A percentile compares a stretch with the other conserved stretches of the same genome.
phyloP scores from a whole-genome alignment of 2,329 filamentous ascomycete species.

The Penicillium sclerotigenum region DNA sequence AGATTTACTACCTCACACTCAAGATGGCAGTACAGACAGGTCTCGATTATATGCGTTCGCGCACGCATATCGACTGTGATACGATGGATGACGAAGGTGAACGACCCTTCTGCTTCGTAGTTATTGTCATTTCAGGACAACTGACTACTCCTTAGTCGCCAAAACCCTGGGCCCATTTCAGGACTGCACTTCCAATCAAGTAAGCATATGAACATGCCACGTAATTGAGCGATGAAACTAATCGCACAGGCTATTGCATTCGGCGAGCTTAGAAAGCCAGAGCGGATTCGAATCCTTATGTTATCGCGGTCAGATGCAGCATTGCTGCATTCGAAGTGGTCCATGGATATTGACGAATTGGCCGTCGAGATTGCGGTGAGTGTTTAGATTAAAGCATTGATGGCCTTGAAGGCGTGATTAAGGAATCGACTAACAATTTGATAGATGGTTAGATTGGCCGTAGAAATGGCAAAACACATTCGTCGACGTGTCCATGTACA shows the following conservation, averaged over 20 bases:
- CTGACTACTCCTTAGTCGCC: constrained; percentile 38
- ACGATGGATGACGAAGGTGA: constrained; percentile 50
- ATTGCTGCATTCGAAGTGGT: constrained; percentile 41
- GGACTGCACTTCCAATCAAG: constrained; percentile 57
- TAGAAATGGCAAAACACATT: constrained; percentile 51
- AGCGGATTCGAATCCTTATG: constrained; percentile 32
- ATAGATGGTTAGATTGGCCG: constrained; percentile 56
- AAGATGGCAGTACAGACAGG: constrained; percentile 24
- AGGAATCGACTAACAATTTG: background rate
- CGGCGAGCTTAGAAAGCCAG: constrained; percentile 45
- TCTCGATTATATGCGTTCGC: constrained; percentile 45
- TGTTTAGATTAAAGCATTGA: background rate
- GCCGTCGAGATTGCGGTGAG: constrained; percentile 56
- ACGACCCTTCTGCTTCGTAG: background rate
- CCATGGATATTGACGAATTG: constrained; percentile 46
- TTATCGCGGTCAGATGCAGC: constrained; percentile 25
- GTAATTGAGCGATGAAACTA: background rate
- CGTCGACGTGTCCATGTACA: constrained; percentile 57
- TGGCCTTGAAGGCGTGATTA: background rate
- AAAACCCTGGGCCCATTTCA: constrained; percentile 48
- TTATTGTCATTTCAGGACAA: background rate
- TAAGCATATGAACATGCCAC: constrained; percentile 16
- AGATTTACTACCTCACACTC: background rate
- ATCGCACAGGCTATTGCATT: constrained; percentile 48
- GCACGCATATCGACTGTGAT: constrained; percentile 52